Conservation (phyloP, 768 basidiomycete genomes). For the Naematelia aurantialba region DNA sequence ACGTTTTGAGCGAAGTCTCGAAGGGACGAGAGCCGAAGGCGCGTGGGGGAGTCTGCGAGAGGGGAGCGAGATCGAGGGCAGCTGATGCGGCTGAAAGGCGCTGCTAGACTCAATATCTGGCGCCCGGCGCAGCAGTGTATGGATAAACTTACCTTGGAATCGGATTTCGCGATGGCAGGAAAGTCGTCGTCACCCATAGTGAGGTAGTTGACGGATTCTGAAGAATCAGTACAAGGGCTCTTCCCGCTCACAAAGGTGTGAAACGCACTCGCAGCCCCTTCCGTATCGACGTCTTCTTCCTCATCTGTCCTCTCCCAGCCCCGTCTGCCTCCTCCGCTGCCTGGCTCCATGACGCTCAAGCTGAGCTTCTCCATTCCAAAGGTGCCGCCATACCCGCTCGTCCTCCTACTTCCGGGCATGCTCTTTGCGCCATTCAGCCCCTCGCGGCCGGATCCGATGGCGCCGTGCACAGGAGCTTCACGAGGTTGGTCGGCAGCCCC, state of each 20-base stretch:
- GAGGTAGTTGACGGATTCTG: conserved; percentile 51
- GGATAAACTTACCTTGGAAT: conserved; percentile 30
- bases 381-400: conserved; percentile 37
- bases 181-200: conserved; percentile 75
- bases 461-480: conserved; percentile 19
- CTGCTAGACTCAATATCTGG: conserved; percentile 15
- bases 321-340: conserved; percentile 13
- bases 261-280: conserved; percentile 38
- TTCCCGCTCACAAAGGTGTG: background rate
- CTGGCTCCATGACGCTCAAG: conserved; percentile 42
- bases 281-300: conserved; percentile 47
- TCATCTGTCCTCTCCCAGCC: conserved; percentile 20
- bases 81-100: conserved; percentile 84
- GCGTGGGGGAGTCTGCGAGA: conserved; percentile 70
- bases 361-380: conserved; percentile 50
- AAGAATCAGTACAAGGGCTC: background rate
- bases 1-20: conserved; percentile 58
- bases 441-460: conserved; percentile 35
- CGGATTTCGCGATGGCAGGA: conserved; percentile 56
- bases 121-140: background rate
- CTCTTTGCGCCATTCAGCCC: conserved; percentile 41
- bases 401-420: conserved; percentile 47
- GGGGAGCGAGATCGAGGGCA: conserved; percentile 85
- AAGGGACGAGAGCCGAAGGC: conserved; percentile 58
- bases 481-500: conserved; percentile 52